A percentile compares a stretch with the other conserved stretches of the same genome.
These are phyloP conservation scores for Phytophthora foliorum DNA, from an alignment of 352 stramenopile species.

Conservation along the genomic window DNA sequence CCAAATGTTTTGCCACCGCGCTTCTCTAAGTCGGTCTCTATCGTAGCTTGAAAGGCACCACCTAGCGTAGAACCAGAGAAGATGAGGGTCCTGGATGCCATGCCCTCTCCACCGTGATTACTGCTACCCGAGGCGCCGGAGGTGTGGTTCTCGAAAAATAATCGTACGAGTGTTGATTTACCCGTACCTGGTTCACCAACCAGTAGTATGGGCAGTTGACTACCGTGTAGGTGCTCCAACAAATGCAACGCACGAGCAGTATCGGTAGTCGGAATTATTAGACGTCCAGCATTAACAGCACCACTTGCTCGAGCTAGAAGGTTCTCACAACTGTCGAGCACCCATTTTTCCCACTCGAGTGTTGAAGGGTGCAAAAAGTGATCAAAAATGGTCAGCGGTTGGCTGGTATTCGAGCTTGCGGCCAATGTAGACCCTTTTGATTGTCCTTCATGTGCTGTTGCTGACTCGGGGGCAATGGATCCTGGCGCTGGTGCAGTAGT, in stretches of 20 bases:
- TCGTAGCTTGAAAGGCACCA: slow-evolving; percentile 80
- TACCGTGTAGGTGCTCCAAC: slow-evolving; percentile 67
- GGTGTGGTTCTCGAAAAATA: slow-evolving; percentile 72
- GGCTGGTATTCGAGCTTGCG: background rate
- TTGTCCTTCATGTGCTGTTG: slow-evolving; percentile 4
- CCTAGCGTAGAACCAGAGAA: slow-evolving; percentile 88
- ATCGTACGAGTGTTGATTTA: slow-evolving; percentile 86
- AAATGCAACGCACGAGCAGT: slow-evolving; percentile 78
- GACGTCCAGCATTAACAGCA: slow-evolving; percentile 75
- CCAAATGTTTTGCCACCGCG: slow-evolving; percentile 85
- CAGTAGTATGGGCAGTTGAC: slow-evolving; percentile 78
- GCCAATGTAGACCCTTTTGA: slow-evolving; percentile 5
- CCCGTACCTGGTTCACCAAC: slow-evolving; percentile 88
- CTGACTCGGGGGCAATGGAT: background rate
- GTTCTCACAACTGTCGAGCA: slow-evolving; percentile 49
- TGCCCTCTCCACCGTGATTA: slow-evolving; percentile 40
- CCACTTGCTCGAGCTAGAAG: slow-evolving; percentile 30
- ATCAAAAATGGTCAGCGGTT: slow-evolving; percentile 89
- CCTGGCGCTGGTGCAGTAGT: slow-evolving; percentile 1
- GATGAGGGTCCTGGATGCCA: slow-evolving; percentile 88
- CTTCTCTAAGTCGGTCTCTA: slow-evolving; percentile 85
- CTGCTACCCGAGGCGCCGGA: slow-evolving; percentile 1
- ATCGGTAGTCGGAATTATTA: slow-evolving; percentile 91
- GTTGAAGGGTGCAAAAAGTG: slow-evolving; percentile 91
- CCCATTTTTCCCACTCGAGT: slow-evolving; percentile 93